These are phyloP conservation scores for Aspergillus kassunensis DNA, from an alignment of 495 filamentous ascomycete species.

Conservation along the genomic window DNA sequence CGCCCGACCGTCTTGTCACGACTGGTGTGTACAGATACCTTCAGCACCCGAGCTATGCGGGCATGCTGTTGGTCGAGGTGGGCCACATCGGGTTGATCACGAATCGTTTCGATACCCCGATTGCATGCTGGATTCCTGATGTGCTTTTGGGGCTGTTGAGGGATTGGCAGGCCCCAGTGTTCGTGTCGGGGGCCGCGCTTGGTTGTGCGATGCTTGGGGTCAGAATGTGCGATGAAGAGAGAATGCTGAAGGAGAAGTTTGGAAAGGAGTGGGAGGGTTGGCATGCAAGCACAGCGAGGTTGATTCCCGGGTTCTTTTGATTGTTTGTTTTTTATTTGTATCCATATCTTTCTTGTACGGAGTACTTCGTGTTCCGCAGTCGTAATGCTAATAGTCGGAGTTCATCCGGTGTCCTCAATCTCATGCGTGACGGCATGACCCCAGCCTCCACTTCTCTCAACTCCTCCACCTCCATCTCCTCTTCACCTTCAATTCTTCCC, in stretches of 20 bases:
- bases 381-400: not conserved
- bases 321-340: no score
- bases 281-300: conserved; percentile 28
- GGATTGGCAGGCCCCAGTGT: not conserved
- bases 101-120: conserved; percentile 31
- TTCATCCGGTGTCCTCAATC: not conserved
- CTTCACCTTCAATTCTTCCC: not conserved
- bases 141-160: not conserved
- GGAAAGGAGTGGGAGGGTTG: conserved; percentile 42
- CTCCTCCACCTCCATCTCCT: not conserved
- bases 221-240: conserved; percentile 37
- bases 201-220: conserved; percentile 3
- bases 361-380: no score
- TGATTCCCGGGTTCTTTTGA: conserved; percentile 18
- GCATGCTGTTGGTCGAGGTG: conserved; percentile 20
- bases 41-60: conserved; percentile 49
- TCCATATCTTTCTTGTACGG: no score
- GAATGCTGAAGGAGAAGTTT: conserved; percentile 38
- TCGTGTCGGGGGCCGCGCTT: not conserved
- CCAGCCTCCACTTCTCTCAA: not conserved
- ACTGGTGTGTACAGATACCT: conserved; percentile 42
- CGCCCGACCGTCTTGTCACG: conserved; percentile 40
- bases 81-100: conserved; percentile 19
- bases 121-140: conserved; percentile 22
- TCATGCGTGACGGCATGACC: not conserved